Evolutionary conservation across 2,329 filamentous ascomycete genomes (phyloP), one percentile per base, ranked within the genome.

Genomic region (Epichloe bromicola): DNA sequence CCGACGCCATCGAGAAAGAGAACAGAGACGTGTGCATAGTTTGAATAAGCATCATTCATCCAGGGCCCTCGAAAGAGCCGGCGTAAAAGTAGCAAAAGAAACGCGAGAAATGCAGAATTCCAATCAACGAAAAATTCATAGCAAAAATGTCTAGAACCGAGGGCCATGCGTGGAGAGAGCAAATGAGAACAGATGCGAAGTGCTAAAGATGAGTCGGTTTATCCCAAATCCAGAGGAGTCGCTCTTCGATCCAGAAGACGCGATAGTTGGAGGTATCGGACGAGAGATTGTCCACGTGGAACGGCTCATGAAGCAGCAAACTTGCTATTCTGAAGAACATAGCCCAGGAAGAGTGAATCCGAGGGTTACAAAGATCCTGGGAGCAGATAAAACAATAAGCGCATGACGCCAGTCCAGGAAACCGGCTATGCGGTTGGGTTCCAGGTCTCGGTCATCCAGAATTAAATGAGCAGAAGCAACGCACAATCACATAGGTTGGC

Each of bases 21-120:
- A 26, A 38, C 17, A 38, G 3, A 38, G 10, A 39, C 42, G n/a
- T 46, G 41, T 41, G 49, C 50, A 41, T 48, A 51, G 46, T 55
- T 51, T 53, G 42, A 63, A 62, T 59, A 61, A 61, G 57, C 62
- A 61, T 65, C 51, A 58, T 55, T 66, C 64, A 63, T 66, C 63
- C 59, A 52, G 43, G 54, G 55, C 59, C 59, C 52, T 59, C 26
- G 11, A n/a, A 14, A 20, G 47, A 37, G 43, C 30, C 47, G 38
- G 42, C 42, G 17, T 42, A 19, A 46, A 41, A 52, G 12, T 30
- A 19, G 11, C 14, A 40, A 34, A 36, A 36, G 33, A 36, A 40
- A 41, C 6, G 15, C 36, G 34, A 15, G 37, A 43, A 47, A 50
- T 34, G 46, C 42, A 36, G 8, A 7, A 17, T 46, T 20, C 51